Conservation (phyloP, 2,329 filamentous ascomycete genomes). For the Cyclaneusma minus region DNA sequence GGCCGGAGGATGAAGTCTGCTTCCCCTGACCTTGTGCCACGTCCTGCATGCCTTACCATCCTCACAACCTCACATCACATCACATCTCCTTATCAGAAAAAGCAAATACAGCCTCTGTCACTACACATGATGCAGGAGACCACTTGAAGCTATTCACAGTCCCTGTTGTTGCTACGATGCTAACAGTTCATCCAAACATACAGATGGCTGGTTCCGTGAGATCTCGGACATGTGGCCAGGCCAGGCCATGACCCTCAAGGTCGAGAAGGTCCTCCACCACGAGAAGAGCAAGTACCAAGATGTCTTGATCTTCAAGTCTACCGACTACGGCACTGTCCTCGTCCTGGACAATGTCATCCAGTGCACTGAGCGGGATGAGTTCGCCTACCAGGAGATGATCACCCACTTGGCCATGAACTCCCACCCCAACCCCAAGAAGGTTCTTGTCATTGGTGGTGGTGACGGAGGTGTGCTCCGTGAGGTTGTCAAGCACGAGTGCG, state of each 20-base stretch:
- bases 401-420: slow-evolving; percentile 97
- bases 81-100: too few relatives aligned
- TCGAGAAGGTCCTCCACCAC: slow-evolving; percentile 96
- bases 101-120: too few relatives aligned
- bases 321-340: slow-evolving; percentile 87
- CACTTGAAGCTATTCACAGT: too few relatives aligned
- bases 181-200: too few relatives aligned
- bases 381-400: slow-evolving; percentile 99
- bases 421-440: slow-evolving; percentile 95
- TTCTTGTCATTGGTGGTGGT: slow-evolving; percentile 93
- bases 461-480: slow-evolving; percentile 96
- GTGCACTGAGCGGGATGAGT: slow-evolving; percentile 96
- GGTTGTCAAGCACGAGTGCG: slow-evolving; percentile 95
- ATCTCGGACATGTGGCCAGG: slow-evolving; percentile 98
- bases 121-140: too few relatives aligned
- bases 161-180: too few relatives aligned
- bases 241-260: slow-evolving; percentile 96
- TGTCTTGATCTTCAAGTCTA: slow-evolving; percentile 96
- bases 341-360: slow-evolving; percentile 99
- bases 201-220: slow-evolving; percentile 99
- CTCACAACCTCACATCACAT: too few relatives aligned
- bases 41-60: too few relatives aligned
- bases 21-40: too few relatives aligned
- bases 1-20: too few relatives aligned
- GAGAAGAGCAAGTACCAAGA: slow-evolving; percentile 99